Evolutionary conservation across 495 filamentous ascomycete genomes (phyloP).

Genomic region (Talaromyces borbonicus): DNA sequence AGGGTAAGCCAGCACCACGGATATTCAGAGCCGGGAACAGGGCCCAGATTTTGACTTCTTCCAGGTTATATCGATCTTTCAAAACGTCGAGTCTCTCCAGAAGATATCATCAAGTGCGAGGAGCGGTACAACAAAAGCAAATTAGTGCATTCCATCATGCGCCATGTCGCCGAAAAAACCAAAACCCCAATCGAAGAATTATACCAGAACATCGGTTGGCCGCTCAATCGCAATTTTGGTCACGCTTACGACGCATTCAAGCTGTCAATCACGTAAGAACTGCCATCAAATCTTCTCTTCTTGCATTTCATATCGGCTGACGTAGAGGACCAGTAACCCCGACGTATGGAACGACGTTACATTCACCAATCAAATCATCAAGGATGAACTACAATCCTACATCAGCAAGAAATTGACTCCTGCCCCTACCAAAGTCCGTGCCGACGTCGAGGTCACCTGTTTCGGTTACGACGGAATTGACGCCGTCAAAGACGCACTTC

Average conservation of each 20-base stretch:
- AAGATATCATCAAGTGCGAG: slow-evolving; percentile 96
- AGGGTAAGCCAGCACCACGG: slow-evolving; percentile 46
- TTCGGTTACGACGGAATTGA: slow-evolving; percentile 98
- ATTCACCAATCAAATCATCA: slow-evolving; percentile 79
- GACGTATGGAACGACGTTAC: slow-evolving; percentile 88
- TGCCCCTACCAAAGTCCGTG: slow-evolving; percentile 94
- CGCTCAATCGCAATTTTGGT: slow-evolving; percentile 93
- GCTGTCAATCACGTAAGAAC: slow-evolving; percentile 84
- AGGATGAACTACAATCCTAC: slow-evolving; percentile 80
- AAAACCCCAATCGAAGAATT: slow-evolving; percentile 84
- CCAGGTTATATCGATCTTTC: slow-evolving; percentile 94
- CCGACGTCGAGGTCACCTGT: slow-evolving; percentile 96
- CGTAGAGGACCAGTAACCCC: slow-evolving; percentile 56
- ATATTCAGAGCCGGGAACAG: neutral
- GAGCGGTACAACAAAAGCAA: slow-evolving; percentile 99
- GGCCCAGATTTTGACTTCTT: slow-evolving; percentile 18
- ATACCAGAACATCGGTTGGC: slow-evolving; percentile 93
- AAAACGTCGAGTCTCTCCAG: slow-evolving; percentile 92
- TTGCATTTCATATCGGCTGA: slow-evolving; percentile 9
- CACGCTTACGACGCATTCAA: slow-evolving; percentile 98
- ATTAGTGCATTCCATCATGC: slow-evolving; percentile 96
- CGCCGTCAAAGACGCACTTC: slow-evolving; percentile 83
- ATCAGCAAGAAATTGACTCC: slow-evolving; percentile 94
- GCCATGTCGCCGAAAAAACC: slow-evolving; percentile 96
- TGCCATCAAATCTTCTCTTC: neutral